These are phyloP conservation scores for Leucaena leucocephala DNA, from an alignment of 306 rosid species.

Conservation along the genomic window DNA sequence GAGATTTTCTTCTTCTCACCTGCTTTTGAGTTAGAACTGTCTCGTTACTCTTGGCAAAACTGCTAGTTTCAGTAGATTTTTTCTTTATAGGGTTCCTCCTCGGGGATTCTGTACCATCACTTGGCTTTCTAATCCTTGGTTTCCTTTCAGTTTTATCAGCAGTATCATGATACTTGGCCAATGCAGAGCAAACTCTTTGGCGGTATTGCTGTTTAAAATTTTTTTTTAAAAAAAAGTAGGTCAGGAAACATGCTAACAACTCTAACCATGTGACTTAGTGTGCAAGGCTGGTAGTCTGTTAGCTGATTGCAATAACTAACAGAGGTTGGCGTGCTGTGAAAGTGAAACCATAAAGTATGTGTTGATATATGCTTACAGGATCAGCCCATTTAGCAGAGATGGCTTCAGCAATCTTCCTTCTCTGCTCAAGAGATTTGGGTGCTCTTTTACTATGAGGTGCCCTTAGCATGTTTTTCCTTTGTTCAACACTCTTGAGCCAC, in stretches of 20 bases:
- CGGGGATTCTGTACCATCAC: conserved; percentile 31
- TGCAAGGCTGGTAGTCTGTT: neutral
- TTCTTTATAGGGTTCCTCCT: conserved; percentile 46
- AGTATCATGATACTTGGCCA: conserved; percentile 55
- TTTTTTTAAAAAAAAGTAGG: neutral
- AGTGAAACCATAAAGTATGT: conserved; percentile 19
- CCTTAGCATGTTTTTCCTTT: conserved; percentile 54
- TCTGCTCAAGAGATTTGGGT: conserved; percentile 88
- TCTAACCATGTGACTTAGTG: neutral
- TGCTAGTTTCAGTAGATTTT: conserved; percentile 20
- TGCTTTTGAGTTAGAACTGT: conserved; percentile 29
- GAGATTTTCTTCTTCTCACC: conserved; percentile 49
- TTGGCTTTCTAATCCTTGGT: conserved; percentile 47
- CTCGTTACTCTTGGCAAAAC: conserved; percentile 20
- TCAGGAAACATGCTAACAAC: neutral
- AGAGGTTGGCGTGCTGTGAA: neutral
- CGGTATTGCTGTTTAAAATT: conserved; percentile 56
- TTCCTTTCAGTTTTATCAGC: conserved; percentile 48
- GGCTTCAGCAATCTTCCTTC: conserved; percentile 86
- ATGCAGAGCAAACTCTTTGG: conserved; percentile 58
- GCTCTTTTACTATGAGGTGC: conserved; percentile 64
- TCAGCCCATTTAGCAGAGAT: conserved; percentile 94
- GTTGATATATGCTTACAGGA: conserved; percentile 62
- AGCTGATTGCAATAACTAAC: conserved; percentile 22
- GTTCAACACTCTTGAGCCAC: conserved; percentile 67